A percentile compares a stretch with the other conserved stretches of the same genome.
These are phyloP conservation scores for Pseudogymnoascus sp. DNA, from an alignment of 2,329 filamentous ascomycete species.

Conservation along the genomic window DNA sequence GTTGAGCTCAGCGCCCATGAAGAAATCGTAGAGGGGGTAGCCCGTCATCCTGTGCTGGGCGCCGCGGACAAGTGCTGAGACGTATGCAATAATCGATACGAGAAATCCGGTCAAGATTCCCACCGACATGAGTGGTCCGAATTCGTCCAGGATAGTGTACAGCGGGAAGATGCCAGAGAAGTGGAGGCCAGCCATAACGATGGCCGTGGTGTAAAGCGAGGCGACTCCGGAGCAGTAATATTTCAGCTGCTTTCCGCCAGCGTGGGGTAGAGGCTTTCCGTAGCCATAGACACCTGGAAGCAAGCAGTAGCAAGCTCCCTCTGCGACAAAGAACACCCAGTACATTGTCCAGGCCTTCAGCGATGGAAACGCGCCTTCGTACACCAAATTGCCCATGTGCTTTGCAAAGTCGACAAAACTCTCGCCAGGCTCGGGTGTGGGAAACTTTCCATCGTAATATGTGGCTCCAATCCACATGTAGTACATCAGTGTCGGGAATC, in stretches of 20 bases:
- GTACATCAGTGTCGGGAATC: conserved; percentile 94
- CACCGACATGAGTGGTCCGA: conserved; percentile 85
- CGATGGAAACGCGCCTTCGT: conserved; percentile 77
- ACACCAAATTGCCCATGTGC: conserved; percentile 65
- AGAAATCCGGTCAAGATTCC: conserved; percentile 85
- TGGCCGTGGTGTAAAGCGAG: conserved; percentile 82
- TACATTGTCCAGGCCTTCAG: conserved; percentile 84
- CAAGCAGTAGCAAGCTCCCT: conserved; percentile 73
- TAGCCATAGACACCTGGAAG: conserved; percentile 82
- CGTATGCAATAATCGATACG: conserved; percentile 75
- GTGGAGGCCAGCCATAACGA: conserved; percentile 63
- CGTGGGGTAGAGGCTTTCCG: conserved; percentile 79
- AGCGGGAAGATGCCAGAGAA: conserved; percentile 78
- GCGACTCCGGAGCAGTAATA: conserved; percentile 92
- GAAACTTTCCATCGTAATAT: conserved; percentile 82
- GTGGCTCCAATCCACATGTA: conserved; percentile 98
- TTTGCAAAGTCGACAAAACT: conserved; percentile 60
- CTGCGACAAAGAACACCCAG: conserved; percentile 85
- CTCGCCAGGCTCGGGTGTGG: conserved; percentile 57
- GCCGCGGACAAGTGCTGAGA: conserved; percentile 72
- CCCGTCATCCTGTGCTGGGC: conserved; percentile 89
- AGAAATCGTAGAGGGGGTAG: conserved; percentile 74
- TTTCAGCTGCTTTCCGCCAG: conserved; percentile 73
- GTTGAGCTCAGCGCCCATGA: conserved; percentile 84
- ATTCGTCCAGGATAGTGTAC: conserved; percentile 90